Evolutionary conservation across 78 protist species (phyloP).

Genomic region (Chrysochromulina tobinii): DNA sequence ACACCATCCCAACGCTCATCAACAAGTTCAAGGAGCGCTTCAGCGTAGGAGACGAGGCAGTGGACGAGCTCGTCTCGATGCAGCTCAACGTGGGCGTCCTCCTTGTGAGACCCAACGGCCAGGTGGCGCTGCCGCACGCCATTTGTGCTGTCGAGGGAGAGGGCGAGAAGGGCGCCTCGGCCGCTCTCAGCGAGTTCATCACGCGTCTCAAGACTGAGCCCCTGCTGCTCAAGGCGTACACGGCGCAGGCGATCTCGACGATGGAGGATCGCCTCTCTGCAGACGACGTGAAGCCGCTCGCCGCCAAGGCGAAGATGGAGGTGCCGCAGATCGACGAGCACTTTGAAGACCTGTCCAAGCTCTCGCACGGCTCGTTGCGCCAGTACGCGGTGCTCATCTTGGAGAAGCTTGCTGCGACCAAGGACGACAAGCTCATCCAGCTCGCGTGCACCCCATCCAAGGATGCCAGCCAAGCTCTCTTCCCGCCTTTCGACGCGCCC

Average conservation of each 20-base stretch:
- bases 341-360: background rate
- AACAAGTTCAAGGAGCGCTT: background rate
- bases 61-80: background rate
- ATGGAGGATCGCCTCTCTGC: background rate
- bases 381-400: background rate
- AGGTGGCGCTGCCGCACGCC: background rate
- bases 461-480: background rate
- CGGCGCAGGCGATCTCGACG: background rate
- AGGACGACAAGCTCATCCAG: background rate
- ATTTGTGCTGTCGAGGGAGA: background rate
- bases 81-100: slow-evolving; percentile 12
- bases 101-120: background rate
- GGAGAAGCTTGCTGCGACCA: background rate
- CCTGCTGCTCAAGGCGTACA: slow-evolving; percentile 13
- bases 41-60: background rate
- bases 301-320: background rate
- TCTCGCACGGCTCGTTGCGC: slow-evolving; percentile 11
- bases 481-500: background rate
- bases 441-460: background rate
- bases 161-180: background rate
- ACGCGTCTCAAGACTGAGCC: background rate
- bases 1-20: background rate
- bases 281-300: background rate
- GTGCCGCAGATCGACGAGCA: background rate
- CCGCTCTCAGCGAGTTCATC: background rate